Percentiles rank a stretch among this genome's conserved stretches.
phyloP scores from a whole-genome alignment of 176 grass and related monocot species.

The Triticum urartu region DNA sequence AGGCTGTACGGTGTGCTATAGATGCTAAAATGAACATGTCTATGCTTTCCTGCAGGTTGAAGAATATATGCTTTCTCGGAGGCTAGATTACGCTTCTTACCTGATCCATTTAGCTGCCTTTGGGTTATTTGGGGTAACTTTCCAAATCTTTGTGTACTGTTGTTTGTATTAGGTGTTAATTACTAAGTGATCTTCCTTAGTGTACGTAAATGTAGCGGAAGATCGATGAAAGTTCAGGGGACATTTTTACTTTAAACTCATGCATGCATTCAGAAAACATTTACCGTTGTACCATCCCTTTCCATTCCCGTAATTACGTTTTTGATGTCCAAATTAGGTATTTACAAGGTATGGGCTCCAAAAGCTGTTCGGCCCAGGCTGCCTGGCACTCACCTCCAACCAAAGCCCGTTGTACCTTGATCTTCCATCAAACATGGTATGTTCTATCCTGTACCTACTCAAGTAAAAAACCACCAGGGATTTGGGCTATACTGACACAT shows the following conservation, averaged over 20 bases:
- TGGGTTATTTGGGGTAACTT: conserved; percentile 89
- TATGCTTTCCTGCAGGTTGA: conserved; percentile 53
- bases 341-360: conserved; percentile 91
- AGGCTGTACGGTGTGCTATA: conserved; percentile 2
- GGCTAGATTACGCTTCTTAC: conserved; percentile 74
- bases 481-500: background rate
- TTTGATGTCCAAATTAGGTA: conserved; percentile 50
- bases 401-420: conserved; percentile 78
- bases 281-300: background rate
- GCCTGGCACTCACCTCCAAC: conserved; percentile 67
- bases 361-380: conserved; percentile 74
- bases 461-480: background rate
- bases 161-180: background rate
- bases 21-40: conserved; percentile 12
- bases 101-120: conserved; percentile 75
- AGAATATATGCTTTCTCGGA: conserved; percentile 49
- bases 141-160: too few species aligned
- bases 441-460: conserved; percentile 1
- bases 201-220: background rate
- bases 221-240: background rate
- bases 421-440: conserved; percentile 94
- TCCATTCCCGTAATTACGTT: conserved; percentile 3
- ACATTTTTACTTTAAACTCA: background rate
- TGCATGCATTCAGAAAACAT: background rate
- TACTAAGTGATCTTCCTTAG: background rate